Conservation (phyloP, 345 rosid species). For the Conringia planisiliqua region DNA sequence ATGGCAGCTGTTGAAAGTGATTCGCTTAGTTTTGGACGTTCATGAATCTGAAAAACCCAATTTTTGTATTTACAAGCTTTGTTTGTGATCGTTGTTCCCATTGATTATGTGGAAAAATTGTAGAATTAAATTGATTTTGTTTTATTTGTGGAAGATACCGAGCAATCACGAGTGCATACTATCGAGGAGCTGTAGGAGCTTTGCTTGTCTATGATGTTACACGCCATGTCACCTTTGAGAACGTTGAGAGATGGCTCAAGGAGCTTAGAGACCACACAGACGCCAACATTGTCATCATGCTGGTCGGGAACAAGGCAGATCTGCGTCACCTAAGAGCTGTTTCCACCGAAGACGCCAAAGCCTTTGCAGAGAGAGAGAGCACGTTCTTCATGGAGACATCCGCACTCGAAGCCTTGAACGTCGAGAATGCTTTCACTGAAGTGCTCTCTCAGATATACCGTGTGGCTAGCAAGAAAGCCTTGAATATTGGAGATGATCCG, state of each 20-base stretch:
- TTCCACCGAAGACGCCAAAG: constrained; percentile 60
- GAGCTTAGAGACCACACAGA: constrained; percentile 87
- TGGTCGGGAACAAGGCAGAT: constrained; percentile 89
- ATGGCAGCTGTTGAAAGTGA: no score
- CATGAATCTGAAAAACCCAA: neutral
- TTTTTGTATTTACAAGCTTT: neutral
- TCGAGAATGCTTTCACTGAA: constrained; percentile 77
- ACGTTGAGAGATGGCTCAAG: constrained; percentile 87
- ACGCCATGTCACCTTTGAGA: constrained; percentile 77
- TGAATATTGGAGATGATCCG: constrained; percentile 58
- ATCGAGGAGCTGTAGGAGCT: constrained; percentile 88
- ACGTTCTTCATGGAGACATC: constrained; percentile 90
- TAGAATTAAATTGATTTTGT: neutral
- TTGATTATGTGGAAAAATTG: neutral
- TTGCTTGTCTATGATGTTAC: constrained; percentile 86
- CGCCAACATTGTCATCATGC: constrained; percentile 79
- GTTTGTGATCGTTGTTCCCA: neutral
- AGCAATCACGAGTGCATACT: constrained; percentile 91
- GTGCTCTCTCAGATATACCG: constrained; percentile 75
- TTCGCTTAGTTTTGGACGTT: neutral
- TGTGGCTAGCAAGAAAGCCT: constrained; percentile 68
- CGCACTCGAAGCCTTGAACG: constrained; percentile 78
- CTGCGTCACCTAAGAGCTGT: constrained; percentile 77
- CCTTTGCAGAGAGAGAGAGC: constrained; percentile 72
- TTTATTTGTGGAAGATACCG: constrained; percentile 50